phyloP scores from a whole-genome alignment of 1,139 yeast genomes.

The Yamadazyma trypodendri region DNA sequence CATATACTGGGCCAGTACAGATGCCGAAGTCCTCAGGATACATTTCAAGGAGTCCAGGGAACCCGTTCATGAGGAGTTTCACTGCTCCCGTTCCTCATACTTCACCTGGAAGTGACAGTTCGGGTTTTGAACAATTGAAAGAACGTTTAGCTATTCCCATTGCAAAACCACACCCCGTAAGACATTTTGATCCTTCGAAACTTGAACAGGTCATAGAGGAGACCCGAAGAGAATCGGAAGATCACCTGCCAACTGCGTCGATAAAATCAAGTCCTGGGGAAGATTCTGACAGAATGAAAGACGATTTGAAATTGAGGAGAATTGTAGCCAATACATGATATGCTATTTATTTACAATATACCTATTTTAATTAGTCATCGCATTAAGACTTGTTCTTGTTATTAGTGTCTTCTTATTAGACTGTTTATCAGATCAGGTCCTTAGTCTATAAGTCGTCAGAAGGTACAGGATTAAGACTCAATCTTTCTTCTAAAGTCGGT shows the following conservation, averaged over 20 bases:
- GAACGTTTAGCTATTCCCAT: background rate
- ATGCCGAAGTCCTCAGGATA: conserved; percentile 1
- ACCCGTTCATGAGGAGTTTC: conserved; percentile 4
- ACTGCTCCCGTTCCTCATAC: conserved; percentile 7
- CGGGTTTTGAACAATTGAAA: conserved; percentile 10
- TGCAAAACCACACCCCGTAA: background rate
- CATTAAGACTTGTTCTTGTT: too few relatives aligned
- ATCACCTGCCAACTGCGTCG: background rate
- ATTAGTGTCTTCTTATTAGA: too few relatives aligned
- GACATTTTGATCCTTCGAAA: background rate
- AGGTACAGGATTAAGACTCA: conserved; percentile 11
- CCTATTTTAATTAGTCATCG: too few relatives aligned
- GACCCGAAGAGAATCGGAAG: background rate
- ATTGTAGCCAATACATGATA: conserved; percentile 1
- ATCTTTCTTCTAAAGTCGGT: conserved; percentile 40
- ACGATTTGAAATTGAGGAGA: conserved; percentile 4
- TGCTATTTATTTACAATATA: background rate
- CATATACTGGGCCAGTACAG: conserved; percentile 5
- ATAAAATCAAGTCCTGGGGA: background rate
- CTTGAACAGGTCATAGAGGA: conserved; percentile 1
- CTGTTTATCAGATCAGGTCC: too few relatives aligned
- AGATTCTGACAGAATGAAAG: conserved; percentile 4
- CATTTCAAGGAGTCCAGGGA: background rate
- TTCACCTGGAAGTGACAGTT: conserved; percentile 9
- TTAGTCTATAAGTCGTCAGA: conserved; percentile 7